A percentile compares a stretch with the other conserved stretches of the same genome.
These are phyloP conservation scores for Fusarium odoratissimum DNA, from an alignment of 2,329 filamentous ascomycete genomes.

Conservation along the genomic window DNA sequence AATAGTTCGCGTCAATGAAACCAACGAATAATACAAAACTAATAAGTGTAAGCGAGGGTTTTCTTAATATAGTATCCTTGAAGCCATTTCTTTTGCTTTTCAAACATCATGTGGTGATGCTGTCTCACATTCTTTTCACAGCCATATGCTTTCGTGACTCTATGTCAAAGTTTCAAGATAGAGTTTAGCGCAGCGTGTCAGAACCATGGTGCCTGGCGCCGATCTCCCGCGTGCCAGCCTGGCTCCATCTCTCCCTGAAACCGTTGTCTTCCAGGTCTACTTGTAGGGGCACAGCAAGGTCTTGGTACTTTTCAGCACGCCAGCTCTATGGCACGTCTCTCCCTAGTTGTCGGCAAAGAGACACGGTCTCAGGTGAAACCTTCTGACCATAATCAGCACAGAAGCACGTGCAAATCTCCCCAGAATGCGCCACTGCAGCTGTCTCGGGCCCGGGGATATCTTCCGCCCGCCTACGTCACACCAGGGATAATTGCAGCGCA, in stretches of 20 bases:
- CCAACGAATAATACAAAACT: neutral
- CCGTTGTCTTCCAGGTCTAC: neutral
- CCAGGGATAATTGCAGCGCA: neutral
- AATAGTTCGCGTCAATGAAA: neutral
- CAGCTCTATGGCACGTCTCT: too few species aligned
- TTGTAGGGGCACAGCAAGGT: too few species aligned
- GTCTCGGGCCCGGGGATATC: neutral
- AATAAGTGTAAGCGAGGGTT: neutral
- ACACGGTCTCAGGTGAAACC: neutral
- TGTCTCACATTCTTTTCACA: neutral
- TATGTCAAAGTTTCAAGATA: neutral
- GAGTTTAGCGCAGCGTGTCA: neutral
- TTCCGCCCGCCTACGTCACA: neutral
- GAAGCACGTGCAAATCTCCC: neutral
- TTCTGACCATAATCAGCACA: neutral
- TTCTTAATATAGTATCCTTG: rapidly evolving
- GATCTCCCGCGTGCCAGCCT: neutral
- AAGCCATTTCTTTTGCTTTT: rapidly evolving
- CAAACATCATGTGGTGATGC: rapidly evolving
- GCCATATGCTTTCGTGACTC: neutral
- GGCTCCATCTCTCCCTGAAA: too few species aligned
- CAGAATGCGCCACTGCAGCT: neutral
- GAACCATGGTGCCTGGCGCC: neutral
- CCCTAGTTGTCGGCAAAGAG: too few species aligned
- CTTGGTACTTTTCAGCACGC: too few species aligned